Percentiles rank a stretch among this genome's conserved stretches.
Evolutionary conservation across 768 basidiomycete species (phyloP).

Genomic region (Lactarius sanguifluus): DNA sequence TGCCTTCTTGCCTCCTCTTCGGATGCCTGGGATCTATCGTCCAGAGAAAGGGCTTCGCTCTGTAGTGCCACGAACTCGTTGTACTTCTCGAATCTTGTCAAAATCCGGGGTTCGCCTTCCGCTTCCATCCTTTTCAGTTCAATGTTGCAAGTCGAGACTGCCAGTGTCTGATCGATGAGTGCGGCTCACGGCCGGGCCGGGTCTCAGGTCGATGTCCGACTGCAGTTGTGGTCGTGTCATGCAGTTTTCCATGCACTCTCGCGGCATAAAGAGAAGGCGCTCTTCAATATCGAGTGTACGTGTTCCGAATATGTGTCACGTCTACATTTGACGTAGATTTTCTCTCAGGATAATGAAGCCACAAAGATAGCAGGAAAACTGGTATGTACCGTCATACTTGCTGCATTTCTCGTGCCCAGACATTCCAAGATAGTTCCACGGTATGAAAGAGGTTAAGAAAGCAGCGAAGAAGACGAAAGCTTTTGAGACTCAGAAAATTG

Average conservation of each 20-base stretch:
- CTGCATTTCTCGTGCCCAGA: background rate
- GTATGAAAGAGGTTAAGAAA: conserved; percentile 67
- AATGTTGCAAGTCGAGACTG: background rate
- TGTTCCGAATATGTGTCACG: background rate
- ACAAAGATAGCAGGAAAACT: conserved; percentile 18
- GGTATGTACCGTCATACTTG: conserved; percentile 10
- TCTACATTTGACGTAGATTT: background rate
- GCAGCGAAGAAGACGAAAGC: conserved; percentile 77
- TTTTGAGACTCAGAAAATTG: conserved; percentile 78
- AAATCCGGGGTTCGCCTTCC: conserved; percentile 43
- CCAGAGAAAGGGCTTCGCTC: conserved; percentile 46
- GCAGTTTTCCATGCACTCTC: conserved; percentile 1
- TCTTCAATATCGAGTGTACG: conserved; percentile 11
- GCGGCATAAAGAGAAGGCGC: conserved; percentile 23
- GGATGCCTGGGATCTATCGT: conserved; percentile 44
- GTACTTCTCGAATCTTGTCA: conserved; percentile 57
- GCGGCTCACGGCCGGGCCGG: background rate
- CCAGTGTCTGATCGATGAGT: background rate
- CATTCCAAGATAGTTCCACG: conserved; percentile 58
- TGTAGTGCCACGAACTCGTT: conserved; percentile 58
- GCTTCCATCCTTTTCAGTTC: conserved; percentile 37
- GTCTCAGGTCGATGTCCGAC: background rate
- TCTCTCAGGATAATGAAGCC: conserved; percentile 15
- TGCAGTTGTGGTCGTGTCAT: conserved; percentile 1
- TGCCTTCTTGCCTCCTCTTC: conserved; percentile 23